These are phyloP conservation scores for Teratosphaeria epicoccoides DNA, from an alignment of 2,329 filamentous ascomycete species.

Conservation along the genomic window DNA sequence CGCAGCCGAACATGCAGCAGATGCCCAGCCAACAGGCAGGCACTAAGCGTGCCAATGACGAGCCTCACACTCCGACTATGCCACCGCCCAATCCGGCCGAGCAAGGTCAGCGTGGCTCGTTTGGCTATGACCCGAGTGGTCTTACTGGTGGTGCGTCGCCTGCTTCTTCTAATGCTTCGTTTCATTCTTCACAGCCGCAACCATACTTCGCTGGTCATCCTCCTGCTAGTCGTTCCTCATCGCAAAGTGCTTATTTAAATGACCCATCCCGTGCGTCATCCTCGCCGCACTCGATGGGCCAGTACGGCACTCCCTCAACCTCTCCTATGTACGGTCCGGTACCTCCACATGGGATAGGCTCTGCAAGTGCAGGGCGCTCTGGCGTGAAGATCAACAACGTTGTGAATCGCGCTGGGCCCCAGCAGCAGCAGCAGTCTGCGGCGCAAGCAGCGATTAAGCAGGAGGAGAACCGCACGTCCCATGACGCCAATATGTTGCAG, in stretches of 20 bases:
- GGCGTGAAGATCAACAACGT: constrained; percentile 22
- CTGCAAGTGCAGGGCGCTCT: constrained; percentile 14
- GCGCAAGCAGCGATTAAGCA: constrained; percentile 22
- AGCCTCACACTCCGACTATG: constrained; percentile 41
- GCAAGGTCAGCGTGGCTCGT: constrained; percentile 25
- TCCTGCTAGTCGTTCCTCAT: constrained; percentile 27
- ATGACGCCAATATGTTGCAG: constrained; percentile 21
- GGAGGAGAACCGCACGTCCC: constrained; percentile 27
- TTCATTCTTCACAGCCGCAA: constrained; percentile 26
- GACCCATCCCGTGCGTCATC: constrained; percentile 32
- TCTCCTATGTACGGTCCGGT: constrained; percentile 21
- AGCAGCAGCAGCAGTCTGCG: constrained; percentile 6
- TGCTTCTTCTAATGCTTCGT: constrained; percentile 32
- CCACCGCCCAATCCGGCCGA: constrained; percentile 38
- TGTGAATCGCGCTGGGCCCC: constrained; percentile 9
- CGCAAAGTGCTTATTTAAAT: constrained; percentile 32
- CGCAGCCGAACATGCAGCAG: constrained; percentile 25
- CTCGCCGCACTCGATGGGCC: constrained; percentile 30
- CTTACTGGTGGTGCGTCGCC: constrained; percentile 36
- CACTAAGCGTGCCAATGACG: constrained; percentile 37
- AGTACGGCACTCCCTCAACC: constrained; percentile 26
- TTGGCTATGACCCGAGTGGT: constrained; percentile 34
- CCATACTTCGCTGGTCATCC: constrained; percentile 32
- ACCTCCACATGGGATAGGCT: neutral
- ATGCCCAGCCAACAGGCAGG: constrained; percentile 19